phyloP scores from a whole-genome alignment of 169 alveolate genomes.

The Cryptosporidium felis region DNA sequence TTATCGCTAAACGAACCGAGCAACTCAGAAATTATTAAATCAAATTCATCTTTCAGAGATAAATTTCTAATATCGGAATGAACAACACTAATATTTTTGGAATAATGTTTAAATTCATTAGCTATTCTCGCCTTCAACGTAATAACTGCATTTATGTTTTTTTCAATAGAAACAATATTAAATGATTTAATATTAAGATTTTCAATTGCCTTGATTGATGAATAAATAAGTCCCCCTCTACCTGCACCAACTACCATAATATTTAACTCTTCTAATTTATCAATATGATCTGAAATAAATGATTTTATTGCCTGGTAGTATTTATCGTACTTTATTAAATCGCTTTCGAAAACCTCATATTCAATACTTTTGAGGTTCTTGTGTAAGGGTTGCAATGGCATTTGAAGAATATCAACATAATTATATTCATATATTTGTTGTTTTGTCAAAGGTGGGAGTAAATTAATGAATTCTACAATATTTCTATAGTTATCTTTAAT shows the following conservation, averaged over 20 bases:
- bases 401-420: conserved; percentile 66
- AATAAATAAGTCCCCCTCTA: conserved; percentile 84
- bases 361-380: conserved; percentile 79
- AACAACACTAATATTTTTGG: conserved; percentile 73
- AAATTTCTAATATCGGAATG: conserved; percentile 79
- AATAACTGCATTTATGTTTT: conserved; percentile 81
- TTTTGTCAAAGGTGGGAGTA: conserved; percentile 30
- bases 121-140: conserved; percentile 72
- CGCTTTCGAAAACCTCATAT: conserved; percentile 85
- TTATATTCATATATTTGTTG: conserved; percentile 55
- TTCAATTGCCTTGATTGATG: conserved; percentile 78
- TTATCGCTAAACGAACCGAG: conserved; percentile 89
- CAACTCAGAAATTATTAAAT: conserved; percentile 82
- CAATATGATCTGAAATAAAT: conserved; percentile 73
- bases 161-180: conserved; percentile 80
- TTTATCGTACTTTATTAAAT: conserved; percentile 78
- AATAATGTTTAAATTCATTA: conserved; percentile 28
- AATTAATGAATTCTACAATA: neutral
- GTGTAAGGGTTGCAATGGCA: conserved; percentile 73
- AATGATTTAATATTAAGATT: conserved; percentile 61
- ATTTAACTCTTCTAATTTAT: conserved; percentile 20
- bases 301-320: conserved; percentile 80
- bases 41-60: conserved; percentile 74
- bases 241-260: conserved; percentile 87
- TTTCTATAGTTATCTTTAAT: neutral